phyloP scores from a whole-genome alignment of 805 yeast genomes.

The Ogataea ganodermae region DNA sequence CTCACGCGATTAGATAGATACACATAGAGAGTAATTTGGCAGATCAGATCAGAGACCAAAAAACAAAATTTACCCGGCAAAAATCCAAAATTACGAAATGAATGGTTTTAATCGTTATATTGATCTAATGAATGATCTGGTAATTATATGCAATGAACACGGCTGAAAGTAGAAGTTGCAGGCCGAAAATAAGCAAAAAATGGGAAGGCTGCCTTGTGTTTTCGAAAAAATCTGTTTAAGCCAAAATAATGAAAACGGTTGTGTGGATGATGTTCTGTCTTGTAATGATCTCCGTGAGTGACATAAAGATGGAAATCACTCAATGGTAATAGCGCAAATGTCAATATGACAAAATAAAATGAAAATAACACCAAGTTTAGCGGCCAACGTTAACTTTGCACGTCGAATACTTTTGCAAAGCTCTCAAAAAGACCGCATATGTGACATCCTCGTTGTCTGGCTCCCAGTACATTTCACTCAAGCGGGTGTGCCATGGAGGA shows the following conservation, averaged over 20 bases:
- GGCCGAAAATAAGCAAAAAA: neutral
- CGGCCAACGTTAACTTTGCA: slow-evolving; percentile 91
- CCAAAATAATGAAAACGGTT: neutral
- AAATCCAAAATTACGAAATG: too few relatives aligned
- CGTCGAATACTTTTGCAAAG: slow-evolving; percentile 69
- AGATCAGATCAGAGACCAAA: neutral
- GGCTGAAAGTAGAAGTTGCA: neutral
- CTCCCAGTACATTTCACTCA: slow-evolving; percentile 89
- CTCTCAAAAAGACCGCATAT: slow-evolving; percentile 81
- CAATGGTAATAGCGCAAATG: slow-evolving; percentile 2
- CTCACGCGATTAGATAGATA: too few relatives aligned
- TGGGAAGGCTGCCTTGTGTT: neutral
- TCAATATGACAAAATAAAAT: neutral
- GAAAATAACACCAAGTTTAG: slow-evolving; percentile 32
- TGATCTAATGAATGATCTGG: neutral
- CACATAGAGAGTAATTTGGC: too few relatives aligned
- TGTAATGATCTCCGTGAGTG: neutral
- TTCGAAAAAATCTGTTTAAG: neutral
- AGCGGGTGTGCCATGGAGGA: slow-evolving; percentile 97
- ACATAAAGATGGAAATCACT: neutral
- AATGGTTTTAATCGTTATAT: neutral
- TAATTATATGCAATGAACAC: slow-evolving; percentile 5
- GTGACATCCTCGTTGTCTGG: slow-evolving; percentile 79
- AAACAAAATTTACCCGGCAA: slow-evolving; percentile 1
- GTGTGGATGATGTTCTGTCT: neutral